Percentiles rank a stretch among this genome's conserved stretches.
Evolutionary conservation across 306 rosid species (phyloP).

Genomic region (Canavalia ensiformis): DNA sequence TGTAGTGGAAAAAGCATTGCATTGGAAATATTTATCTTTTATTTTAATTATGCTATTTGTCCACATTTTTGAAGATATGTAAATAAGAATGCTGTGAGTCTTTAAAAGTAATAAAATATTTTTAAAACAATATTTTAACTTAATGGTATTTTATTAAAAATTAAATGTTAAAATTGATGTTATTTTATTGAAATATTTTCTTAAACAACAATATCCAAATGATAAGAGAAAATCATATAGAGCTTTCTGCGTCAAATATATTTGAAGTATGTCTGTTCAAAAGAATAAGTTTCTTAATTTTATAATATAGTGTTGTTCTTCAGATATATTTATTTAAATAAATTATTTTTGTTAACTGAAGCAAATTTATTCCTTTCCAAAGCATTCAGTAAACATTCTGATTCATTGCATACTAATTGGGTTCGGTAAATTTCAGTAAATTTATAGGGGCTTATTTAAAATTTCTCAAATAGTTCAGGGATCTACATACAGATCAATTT

Average conservation of each 20-base stretch:
- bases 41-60: not conserved
- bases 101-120: not conserved
- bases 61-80: not conserved
- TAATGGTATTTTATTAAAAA: not conserved
- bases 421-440: no score
- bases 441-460: not conserved
- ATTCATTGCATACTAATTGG: not conserved
- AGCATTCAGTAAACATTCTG: slow-evolving; percentile 5
- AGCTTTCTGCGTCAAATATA: not conserved
- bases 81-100: not conserved
- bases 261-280: not conserved
- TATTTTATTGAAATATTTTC: not conserved
- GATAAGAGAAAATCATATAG: not conserved
- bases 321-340: not conserved
- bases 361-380: not conserved
- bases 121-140: slow-evolving; percentile 3
- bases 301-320: not conserved
- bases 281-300: slow-evolving; percentile 26
- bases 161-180: not conserved
- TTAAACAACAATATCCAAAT: not conserved
- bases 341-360: slow-evolving; percentile 6
- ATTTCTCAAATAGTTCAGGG: not conserved
- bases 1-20: not conserved
- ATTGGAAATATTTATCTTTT: not conserved
- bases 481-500: no score